These are phyloP conservation scores for Colletotrichum incanum DNA, from an alignment of 2,329 filamentous ascomycete species.

Conservation along the genomic window DNA sequence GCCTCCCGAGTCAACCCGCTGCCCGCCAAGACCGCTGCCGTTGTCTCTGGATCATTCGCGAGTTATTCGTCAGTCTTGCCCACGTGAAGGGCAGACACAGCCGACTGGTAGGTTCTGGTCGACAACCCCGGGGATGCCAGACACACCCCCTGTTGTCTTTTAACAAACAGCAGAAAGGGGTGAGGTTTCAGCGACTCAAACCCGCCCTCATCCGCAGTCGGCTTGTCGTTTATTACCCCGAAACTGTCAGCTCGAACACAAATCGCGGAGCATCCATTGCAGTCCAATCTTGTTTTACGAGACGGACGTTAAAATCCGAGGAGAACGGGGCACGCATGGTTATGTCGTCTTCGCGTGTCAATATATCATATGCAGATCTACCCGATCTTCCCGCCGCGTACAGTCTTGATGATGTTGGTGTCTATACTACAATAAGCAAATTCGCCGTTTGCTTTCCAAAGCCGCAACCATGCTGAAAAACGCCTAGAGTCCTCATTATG, in stretches of 20 bases:
- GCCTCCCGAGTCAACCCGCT: slow-evolving; percentile 27
- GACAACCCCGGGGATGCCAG: neutral
- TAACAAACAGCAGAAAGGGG: slow-evolving; percentile 18
- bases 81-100: slow-evolving; percentile 32
- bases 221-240: neutral
- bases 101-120: slow-evolving; percentile 21
- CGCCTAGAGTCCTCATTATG: slow-evolving; percentile 22
- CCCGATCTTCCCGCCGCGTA: neutral
- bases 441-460: slow-evolving; percentile 25
- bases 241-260: neutral
- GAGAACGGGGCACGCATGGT: neutral
- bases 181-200: slow-evolving; percentile 1
- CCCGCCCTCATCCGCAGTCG: slow-evolving; percentile 5
- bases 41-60: slow-evolving; percentile 1
- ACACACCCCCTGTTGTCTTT: neutral
- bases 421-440: slow-evolving; percentile 22
- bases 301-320: neutral
- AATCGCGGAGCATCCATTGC: neutral
- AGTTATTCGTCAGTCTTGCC: slow-evolving; percentile 23
- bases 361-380: slow-evolving; percentile 7
- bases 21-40: slow-evolving; percentile 17
- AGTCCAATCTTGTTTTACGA: slow-evolving; percentile 3
- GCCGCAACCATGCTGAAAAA: neutral
- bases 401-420: neutral
- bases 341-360: neutral